Base-by-base conservation (phyloP, 2,329 filamentous ascomycete genomes). In the Onygenales sp. region DNA sequence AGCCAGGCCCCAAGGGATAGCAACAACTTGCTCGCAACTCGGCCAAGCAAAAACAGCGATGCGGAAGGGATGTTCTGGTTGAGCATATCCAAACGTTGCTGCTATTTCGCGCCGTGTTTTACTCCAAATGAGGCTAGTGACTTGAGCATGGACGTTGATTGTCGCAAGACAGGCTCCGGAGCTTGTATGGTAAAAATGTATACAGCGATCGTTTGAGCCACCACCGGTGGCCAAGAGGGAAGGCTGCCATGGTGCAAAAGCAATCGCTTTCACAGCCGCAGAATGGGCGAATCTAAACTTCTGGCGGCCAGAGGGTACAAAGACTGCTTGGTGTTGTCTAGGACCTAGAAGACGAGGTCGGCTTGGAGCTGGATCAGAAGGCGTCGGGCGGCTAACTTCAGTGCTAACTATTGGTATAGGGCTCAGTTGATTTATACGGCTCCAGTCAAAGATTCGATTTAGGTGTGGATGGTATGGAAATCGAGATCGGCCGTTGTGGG, bases 31-130 rank as follows among this genome's bases (percentile, higher is more conserved):
- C 59, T 83, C 82, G 69, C 93, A 97, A 53, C 87, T 86, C 0
- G 93, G 93, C 93, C 93, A 97, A 45, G 86, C 86, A 70, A 96
- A 98, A 7, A 97, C 85, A 1, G 90, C 93, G 59, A 98, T 88
- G 17, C 93, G 84, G 61, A 86, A 88, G 0, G 87, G 83, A 64
- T 98, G 93, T 43, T 95, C 88, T 1, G 92, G 90, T 60, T 95
- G 86, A 3, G 91, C 83, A 65, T 94, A 97, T 4, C 93, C 92
- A 70, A 98, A 96, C 0, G 92, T 96, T 1, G 90, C 93, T 0
- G 83, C 88, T 58, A 98, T 93, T 68, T 97, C 93, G 39, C 87
- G 83, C 9, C 87, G 80, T 9, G 84, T 92, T 32, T 80, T 86
- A 51, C 87, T 93, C 92, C 89, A 98, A 55, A 95, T 85, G 33